These are phyloP conservation scores for Pneumocystis oryctolagi DNA, from an alignment of 1,139 yeast genomes.

Conservation along the genomic window DNA sequence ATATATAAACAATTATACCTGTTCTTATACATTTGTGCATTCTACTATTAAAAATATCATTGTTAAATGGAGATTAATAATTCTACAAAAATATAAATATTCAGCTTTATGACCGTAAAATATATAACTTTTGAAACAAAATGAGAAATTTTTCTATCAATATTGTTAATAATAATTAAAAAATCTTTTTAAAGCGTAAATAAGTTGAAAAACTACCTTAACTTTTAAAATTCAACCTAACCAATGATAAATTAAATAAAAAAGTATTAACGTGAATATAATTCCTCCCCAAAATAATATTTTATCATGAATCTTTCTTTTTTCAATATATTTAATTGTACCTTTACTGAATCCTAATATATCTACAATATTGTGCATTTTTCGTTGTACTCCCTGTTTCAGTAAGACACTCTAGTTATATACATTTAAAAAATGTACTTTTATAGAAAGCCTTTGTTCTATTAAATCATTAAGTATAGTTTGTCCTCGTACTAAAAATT, in stretches of 20 bases:
- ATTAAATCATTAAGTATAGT: constrained; percentile 73
- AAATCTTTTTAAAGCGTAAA: not conserved
- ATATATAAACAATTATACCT: not conserved
- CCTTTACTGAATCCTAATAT: constrained; percentile 79
- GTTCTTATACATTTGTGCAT: not conserved
- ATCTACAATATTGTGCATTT: constrained; percentile 51
- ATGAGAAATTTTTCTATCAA: not conserved
- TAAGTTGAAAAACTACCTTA: not conserved
- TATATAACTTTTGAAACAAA: no score
- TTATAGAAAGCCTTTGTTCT: constrained; percentile 49
- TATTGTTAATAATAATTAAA: not conserved
- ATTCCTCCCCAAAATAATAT: constrained; percentile 74
- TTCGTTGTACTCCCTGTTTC: constrained; percentile 40
- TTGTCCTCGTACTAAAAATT: constrained; percentile 78
- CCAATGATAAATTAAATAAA: constrained; percentile 55
- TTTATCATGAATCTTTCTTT: constrained; percentile 78
- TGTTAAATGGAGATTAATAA: no score
- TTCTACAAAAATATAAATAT: no score
- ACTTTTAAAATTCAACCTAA: constrained; percentile 31
- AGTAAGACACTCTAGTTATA: constrained; percentile 21
- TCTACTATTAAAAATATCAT: not conserved
- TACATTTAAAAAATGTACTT: not conserved
- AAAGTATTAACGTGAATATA: constrained; percentile 43
- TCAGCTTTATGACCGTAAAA: no score
- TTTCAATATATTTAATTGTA: constrained; percentile 68